phyloP scores from a whole-genome alignment of 2,329 filamentous ascomycete genomes.

The Mariannaea elegans region DNA sequence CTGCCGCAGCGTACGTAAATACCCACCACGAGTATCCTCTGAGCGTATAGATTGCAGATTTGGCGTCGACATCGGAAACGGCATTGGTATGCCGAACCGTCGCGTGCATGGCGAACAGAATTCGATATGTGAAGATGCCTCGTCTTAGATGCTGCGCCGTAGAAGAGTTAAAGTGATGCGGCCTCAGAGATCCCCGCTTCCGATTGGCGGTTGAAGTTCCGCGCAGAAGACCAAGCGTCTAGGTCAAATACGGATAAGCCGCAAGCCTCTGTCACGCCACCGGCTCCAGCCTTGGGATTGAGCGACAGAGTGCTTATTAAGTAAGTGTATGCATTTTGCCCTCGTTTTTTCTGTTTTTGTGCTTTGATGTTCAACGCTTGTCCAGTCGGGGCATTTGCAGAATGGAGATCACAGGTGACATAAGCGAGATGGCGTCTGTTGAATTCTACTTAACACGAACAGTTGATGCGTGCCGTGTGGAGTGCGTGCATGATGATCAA shows the following conservation, averaged over 20 bases:
- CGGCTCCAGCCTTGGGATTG: too few species aligned
- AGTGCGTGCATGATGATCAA: too few species aligned
- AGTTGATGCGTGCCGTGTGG: too few species aligned
- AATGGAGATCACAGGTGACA: too few species aligned
- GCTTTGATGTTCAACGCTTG: too few species aligned
- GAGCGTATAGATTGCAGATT: conserved; percentile 21
- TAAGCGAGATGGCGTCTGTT: too few species aligned
- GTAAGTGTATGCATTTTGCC: too few species aligned
- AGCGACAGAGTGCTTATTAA: too few species aligned
- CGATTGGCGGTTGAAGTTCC: conserved; percentile 40
- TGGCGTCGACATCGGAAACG: conserved; percentile 23
- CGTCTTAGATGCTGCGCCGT: conserved; percentile 22
- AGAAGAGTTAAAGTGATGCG: conserved; percentile 25
- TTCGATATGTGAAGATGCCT: conserved; percentile 34
- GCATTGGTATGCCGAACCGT: conserved; percentile 39
- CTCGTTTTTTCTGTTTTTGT: too few species aligned
- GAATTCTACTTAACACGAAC: too few species aligned
- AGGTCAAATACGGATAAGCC: conserved; percentile 29
- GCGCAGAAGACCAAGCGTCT: conserved; percentile 30
- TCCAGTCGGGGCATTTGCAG: too few species aligned
- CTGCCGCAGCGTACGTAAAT: conserved; percentile 16
- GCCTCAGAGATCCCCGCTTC: conserved; percentile 9
- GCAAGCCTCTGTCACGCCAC: conserved; percentile 27
- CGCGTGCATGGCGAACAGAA: conserved; percentile 38
- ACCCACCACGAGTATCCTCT: conserved; percentile 27